These are phyloP conservation scores for Globisporangium spinosum DNA, from an alignment of 352 stramenopile genomes.

Conservation along the genomic window DNA sequence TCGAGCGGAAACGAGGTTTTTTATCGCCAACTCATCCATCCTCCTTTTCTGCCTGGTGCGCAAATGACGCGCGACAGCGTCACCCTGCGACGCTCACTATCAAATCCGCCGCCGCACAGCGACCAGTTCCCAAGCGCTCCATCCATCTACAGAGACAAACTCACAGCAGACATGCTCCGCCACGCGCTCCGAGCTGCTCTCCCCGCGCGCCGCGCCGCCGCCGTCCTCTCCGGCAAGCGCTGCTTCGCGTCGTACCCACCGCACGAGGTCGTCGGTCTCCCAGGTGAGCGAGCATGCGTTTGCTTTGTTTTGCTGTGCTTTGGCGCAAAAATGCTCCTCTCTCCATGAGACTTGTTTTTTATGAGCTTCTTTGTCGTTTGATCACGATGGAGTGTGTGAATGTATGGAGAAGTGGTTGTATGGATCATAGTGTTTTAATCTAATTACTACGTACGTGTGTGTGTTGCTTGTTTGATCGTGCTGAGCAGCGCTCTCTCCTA, in stretches of 20 bases:
- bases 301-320: not conserved
- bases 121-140: not conserved
- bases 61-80: not conserved
- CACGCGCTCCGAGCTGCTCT: conserved; percentile 51
- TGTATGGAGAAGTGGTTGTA: not conserved
- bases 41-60: conserved; percentile 11
- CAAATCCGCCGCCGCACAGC: not conserved
- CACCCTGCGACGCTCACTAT: conserved; percentile 1
- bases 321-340: not conserved
- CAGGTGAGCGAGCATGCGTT: conserved; percentile 35
- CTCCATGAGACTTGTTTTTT: not conserved
- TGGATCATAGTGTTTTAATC: not conserved
- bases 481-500: conserved; percentile 90
- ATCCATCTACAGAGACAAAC: not conserved
- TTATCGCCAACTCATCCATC: not conserved
- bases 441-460: not conserved
- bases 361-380: not conserved
- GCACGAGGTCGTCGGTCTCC: conserved; percentile 77
- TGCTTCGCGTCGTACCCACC: conserved; percentile 69
- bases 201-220: conserved; percentile 33
- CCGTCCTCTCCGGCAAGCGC: conserved; percentile 30
- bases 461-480: not conserved
- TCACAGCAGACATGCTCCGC: conserved; percentile 50
- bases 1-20: not conserved
- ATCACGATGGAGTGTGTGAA: not conserved